phyloP scores from a whole-genome alignment of 768 basidiomycete species.

The Mrakia frigida region DNA sequence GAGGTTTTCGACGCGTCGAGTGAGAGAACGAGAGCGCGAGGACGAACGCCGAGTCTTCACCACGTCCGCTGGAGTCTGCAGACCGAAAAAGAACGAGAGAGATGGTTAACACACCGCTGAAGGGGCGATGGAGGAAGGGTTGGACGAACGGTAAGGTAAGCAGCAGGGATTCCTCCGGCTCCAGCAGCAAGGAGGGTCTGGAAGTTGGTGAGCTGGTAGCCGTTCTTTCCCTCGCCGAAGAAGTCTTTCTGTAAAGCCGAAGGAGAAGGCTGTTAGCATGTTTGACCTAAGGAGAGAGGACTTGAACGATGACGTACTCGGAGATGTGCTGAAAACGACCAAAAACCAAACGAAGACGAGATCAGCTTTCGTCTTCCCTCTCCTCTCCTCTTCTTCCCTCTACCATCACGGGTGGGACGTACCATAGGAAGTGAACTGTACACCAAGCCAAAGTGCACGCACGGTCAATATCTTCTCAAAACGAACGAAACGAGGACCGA shows the following conservation, averaged over 20 bases:
- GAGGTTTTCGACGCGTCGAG: not conserved
- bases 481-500: not conserved
- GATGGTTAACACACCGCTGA: not conserved
- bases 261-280: not conserved
- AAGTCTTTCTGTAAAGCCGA: constrained; percentile 70
- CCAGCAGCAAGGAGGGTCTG: constrained; percentile 79
- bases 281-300: not conserved
- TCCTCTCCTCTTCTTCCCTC: too few species aligned
- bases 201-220: constrained; percentile 82
- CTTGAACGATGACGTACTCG: constrained; percentile 1
- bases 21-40: not conserved
- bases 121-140: constrained; percentile 59
- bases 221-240: constrained; percentile 92
- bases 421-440: constrained; percentile 22
- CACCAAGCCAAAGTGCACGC: not conserved
- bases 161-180: constrained; percentile 91
- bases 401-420: not conserved
- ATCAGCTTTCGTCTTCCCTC: too few species aligned
- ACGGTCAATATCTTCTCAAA: not conserved
- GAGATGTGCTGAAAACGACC: not conserved
- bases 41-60: constrained; percentile 64
- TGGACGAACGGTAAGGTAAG: constrained; percentile 62
- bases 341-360: not conserved
- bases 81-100: not conserved
- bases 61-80: constrained; percentile 59